These are phyloP conservation scores for Phaeophleospora eucalypticola DNA, from an alignment of 2,329 filamentous ascomycete genomes.

Conservation along the genomic window DNA sequence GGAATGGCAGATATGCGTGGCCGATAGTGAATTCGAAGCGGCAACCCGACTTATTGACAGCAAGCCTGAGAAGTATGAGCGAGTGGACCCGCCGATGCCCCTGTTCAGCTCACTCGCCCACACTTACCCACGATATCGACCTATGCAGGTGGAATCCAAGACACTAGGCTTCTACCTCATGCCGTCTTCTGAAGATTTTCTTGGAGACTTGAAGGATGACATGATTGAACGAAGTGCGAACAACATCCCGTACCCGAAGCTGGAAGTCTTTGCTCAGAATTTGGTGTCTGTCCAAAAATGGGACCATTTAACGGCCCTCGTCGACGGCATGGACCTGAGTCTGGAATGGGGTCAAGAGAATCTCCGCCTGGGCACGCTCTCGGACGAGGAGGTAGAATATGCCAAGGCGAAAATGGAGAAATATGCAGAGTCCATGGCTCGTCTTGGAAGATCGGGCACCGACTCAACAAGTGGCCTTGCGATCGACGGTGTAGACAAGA, in stretches of 20 bases:
- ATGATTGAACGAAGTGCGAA: constrained; percentile 1
- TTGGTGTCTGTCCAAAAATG: constrained; percentile 1
- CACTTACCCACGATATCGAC: constrained; percentile 2
- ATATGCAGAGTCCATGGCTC: neutral
- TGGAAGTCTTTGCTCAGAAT: constrained; percentile 6
- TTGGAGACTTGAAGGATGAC: neutral
- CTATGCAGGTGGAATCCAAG: neutral
- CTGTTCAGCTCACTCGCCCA: neutral
- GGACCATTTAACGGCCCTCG: neutral
- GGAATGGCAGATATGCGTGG: neutral
- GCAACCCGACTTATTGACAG: neutral
- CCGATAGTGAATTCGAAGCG: neutral
- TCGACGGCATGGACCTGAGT: constrained; percentile 5
- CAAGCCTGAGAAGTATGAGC: neutral
- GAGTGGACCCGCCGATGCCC: neutral
- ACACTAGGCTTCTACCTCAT: neutral
- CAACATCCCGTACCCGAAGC: constrained; percentile 3
- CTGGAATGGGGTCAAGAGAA: constrained; percentile 1
- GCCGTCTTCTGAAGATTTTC: neutral
- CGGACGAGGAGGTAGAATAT: neutral
- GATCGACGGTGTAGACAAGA: neutral
- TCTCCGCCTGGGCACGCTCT: constrained; percentile 1
- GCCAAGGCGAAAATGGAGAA: neutral
- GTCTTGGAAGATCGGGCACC: neutral
- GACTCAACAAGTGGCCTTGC: neutral